Conservation (phyloP, 805 yeast species). For the Ogataea glucozyma region DNA sequence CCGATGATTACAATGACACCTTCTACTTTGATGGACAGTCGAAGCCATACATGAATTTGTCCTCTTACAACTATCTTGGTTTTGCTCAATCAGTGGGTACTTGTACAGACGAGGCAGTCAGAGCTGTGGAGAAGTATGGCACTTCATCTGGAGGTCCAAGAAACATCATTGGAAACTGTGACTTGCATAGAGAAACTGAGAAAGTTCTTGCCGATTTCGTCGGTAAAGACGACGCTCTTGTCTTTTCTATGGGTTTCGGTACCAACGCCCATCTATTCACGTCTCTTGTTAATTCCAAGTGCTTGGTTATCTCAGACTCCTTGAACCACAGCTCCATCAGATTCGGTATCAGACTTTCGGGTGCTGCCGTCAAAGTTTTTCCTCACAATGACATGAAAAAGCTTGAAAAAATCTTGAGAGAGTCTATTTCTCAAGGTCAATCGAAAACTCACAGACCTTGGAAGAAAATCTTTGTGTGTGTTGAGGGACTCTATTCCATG, state of each 20-base stretch:
- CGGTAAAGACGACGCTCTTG: slow-evolving; percentile 84
- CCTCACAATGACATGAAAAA: slow-evolving; percentile 87
- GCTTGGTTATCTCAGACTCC: slow-evolving; percentile 90
- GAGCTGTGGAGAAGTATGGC: slow-evolving; percentile 67
- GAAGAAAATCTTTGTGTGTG: slow-evolving; percentile 81
- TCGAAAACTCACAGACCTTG: slow-evolving; percentile 96
- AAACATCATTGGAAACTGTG: slow-evolving; percentile 70
- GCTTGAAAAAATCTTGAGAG: slow-evolving; percentile 75
- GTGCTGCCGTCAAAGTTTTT: slow-evolving; percentile 89
- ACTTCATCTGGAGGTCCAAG: slow-evolving; percentile 79
- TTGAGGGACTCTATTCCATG: slow-evolving; percentile 92
- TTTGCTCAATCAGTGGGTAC: slow-evolving; percentile 93
- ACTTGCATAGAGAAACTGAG: slow-evolving; percentile 75
- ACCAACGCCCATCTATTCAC: slow-evolving; percentile 89
- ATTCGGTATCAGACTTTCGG: slow-evolving; percentile 89
- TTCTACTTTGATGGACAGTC: slow-evolving; percentile 77
- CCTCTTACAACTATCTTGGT: slow-evolving; percentile 93
- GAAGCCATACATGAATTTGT: slow-evolving; percentile 76
- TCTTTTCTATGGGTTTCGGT: slow-evolving; percentile 94
- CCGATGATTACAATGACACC: slow-evolving; percentile 62
- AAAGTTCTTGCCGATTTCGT: slow-evolving; percentile 76
- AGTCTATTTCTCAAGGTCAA: slow-evolving; percentile 90
- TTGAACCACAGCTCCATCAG: slow-evolving; percentile 95
- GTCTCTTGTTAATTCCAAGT: slow-evolving; percentile 79
- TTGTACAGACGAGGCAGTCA: slow-evolving; percentile 79